A percentile compares a stretch with the other conserved stretches of the same genome.
phyloP scores from a whole-genome alignment of 2,329 filamentous ascomycete genomes.

The Nannizziopsis barbatae region DNA sequence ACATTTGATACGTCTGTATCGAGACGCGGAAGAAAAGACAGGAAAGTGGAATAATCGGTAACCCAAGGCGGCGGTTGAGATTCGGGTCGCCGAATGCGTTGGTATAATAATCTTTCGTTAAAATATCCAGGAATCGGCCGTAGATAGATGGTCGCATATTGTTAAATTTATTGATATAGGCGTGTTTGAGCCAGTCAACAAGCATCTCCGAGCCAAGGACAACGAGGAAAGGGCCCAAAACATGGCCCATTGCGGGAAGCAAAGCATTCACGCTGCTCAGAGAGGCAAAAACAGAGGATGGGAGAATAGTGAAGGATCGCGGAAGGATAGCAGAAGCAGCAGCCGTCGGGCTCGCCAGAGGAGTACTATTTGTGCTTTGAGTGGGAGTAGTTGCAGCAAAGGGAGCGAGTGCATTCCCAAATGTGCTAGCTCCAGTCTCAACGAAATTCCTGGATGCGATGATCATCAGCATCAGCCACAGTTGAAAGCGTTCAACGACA shows the following conservation, averaged over 20 bases:
- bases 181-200: slow-evolving; percentile 94
- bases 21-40: slow-evolving; percentile 91
- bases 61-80: slow-evolving; percentile 73
- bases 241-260: slow-evolving; percentile 52
- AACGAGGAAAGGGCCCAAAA: slow-evolving; percentile 83
- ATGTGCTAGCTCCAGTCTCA: slow-evolving; percentile 75
- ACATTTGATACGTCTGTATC: slow-evolving; percentile 97
- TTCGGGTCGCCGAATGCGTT: slow-evolving; percentile 89
- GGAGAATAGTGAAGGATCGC: slow-evolving; percentile 75
- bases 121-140: slow-evolving; percentile 75
- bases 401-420: slow-evolving; percentile 31
- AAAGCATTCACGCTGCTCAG: slow-evolving; percentile 35
- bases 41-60: slow-evolving; percentile 83
- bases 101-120: slow-evolving; percentile 96
- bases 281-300: slow-evolving; percentile 45
- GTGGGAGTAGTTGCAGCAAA: slow-evolving; percentile 22
- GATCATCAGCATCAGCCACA: slow-evolving; percentile 95
- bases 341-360: slow-evolving; percentile 46
- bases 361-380: slow-evolving; percentile 37
- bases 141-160: slow-evolving; percentile 89
- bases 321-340: slow-evolving; percentile 63
- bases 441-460: slow-evolving; percentile 94
- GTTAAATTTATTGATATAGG: slow-evolving; percentile 98
- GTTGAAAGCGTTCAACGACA: slow-evolving; percentile 90
- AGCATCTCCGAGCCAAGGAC: slow-evolving; percentile 94